Percentiles rank a stretch among this genome's conserved stretches.
Evolutionary conservation across 495 filamentous ascomycete genomes (phyloP).

Genomic region (Astrocystis sublimbata): DNA sequence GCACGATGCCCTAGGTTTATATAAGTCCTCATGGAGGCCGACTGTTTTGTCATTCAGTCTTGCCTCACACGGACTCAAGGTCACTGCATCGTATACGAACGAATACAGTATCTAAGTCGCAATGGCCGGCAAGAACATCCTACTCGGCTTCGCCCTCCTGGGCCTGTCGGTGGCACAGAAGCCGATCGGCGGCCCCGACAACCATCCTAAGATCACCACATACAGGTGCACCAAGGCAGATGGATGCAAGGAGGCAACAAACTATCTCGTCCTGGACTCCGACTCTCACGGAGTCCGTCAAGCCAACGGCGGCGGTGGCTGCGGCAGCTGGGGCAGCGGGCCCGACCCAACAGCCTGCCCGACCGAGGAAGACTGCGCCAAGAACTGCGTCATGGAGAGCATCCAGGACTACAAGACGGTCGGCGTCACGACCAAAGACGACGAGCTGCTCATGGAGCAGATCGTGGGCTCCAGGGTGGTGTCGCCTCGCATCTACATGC

Average conservation of each 20-base stretch:
- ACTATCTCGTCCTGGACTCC: constrained; percentile 52
- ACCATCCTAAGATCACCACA: constrained; percentile 51
- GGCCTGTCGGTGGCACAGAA: constrained; percentile 29
- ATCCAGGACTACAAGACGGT: constrained; percentile 43
- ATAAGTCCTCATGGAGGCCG: constrained; percentile 3
- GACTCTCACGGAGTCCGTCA: constrained; percentile 52
- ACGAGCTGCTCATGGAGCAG: constrained; percentile 45
- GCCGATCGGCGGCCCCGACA: constrained; percentile 42
- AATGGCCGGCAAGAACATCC: constrained; percentile 29
- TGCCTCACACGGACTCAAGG: background rate
- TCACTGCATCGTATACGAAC: background rate
- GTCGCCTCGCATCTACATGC: constrained; percentile 62
- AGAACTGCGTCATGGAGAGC: constrained; percentile 47
- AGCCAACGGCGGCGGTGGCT: constrained; percentile 35
- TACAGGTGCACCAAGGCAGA: constrained; percentile 49
- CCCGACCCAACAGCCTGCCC: constrained; percentile 51
- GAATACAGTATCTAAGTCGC: background rate
- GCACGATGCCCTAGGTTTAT: constrained; percentile 4
- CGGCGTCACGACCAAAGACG: constrained; percentile 48
- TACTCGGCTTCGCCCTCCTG: constrained; percentile 26
- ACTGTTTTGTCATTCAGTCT: constrained; percentile 1
- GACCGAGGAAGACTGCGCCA: constrained; percentile 49
- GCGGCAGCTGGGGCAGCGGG: constrained; percentile 44
- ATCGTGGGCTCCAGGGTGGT: constrained; percentile 37
- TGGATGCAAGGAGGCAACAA: constrained; percentile 48